Evolutionary conservation across 106 monocot genomes (phyloP), one percentile per base, ranked within the genome.

Genomic region (Hemerocallis citrina): DNA sequence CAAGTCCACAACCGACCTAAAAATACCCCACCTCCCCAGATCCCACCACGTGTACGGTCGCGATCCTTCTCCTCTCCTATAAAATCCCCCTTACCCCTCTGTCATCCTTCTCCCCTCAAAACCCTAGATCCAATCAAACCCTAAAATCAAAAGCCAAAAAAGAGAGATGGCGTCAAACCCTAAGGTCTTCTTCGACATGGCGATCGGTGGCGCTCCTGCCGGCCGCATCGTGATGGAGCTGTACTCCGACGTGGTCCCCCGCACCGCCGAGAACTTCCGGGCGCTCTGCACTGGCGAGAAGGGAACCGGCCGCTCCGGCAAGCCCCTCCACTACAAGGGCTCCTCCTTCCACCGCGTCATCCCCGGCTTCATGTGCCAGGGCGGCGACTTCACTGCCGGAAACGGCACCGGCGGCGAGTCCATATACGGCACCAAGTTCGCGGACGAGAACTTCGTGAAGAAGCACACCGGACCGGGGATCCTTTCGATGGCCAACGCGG

Each of bases 401-500:
- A 82, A 90, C 67, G 89, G 89, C 50, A 90, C 85, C 55, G 89
- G 85, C 6, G 85, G 81, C 34, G 89, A 90, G 64, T 90, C 89
- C 39, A 80, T 74, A 75, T 85, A 85, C 55, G 85, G 81, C 8
- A 56, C 72, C 33, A 81, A 84, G 74, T 89, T 84, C 70, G 57
- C 62, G 3, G 89, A 89, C 68, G 89, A 89, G 80, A 75, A 68
- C 68, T 81, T 89, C 77, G 30, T 34, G 16, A 67, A 55, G 72
- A 80, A 72, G 65, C 85, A 85, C 71, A 71, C 67, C 13, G 81
- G 68, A 1, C 77, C 81, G 1, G 85, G 85, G 9, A 29, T 89
- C 4, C 77, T 89, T 9, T 89, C 88, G 60, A 89, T 89, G 88
- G 88, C 88, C 0, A 89, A 89, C 74, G 80, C 88, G 10, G 88